Evolutionary conservation across 805 yeast species (phyloP).

Genomic region (Pichia exigua): DNA sequence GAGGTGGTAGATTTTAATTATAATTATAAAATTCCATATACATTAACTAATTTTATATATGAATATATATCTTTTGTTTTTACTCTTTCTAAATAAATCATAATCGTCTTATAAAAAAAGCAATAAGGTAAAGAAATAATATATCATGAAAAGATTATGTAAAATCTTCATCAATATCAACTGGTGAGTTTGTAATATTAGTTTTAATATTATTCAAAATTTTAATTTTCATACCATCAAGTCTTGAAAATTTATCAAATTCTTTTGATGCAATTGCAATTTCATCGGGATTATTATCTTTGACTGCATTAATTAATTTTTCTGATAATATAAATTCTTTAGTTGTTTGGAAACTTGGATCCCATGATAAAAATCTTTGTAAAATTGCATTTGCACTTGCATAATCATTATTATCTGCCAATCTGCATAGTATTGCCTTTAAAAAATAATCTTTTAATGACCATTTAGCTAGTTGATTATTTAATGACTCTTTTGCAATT

Average conservation of each 20-base stretch:
- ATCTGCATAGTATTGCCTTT: conserved; percentile 72
- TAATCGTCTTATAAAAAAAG: neutral
- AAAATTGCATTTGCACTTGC: conserved; percentile 78
- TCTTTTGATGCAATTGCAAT: conserved; percentile 70
- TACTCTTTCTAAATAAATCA: neutral
- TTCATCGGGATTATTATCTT: conserved; percentile 70
- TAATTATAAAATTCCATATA: neutral
- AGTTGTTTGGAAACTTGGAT: conserved; percentile 64
- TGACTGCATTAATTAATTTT: conserved; percentile 65
- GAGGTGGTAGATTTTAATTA: neutral
- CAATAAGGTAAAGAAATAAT: too few relatives aligned
- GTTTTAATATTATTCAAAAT: conserved; percentile 75
- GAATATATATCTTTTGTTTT: neutral
- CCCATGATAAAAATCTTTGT: conserved; percentile 58
- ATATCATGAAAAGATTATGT: conserved; percentile 14
- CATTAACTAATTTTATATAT: neutral
- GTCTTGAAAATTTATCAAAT: conserved; percentile 78
- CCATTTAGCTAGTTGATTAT: conserved; percentile 78
- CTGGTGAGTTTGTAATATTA: conserved; percentile 25
- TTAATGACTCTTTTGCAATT: conserved; percentile 67
- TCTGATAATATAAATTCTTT: conserved; percentile 66
- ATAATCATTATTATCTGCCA: conserved; percentile 70
- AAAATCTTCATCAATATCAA: conserved; percentile 29
- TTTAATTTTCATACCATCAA: conserved; percentile 87
- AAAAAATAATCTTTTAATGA: conserved; percentile 85